A percentile compares a stretch with the other conserved stretches of the same genome.
These are phyloP conservation scores for Cutaneotrichosporon spelunceum DNA, from an alignment of 1,284 basidiomycete genomes.

Conservation along the genomic window DNA sequence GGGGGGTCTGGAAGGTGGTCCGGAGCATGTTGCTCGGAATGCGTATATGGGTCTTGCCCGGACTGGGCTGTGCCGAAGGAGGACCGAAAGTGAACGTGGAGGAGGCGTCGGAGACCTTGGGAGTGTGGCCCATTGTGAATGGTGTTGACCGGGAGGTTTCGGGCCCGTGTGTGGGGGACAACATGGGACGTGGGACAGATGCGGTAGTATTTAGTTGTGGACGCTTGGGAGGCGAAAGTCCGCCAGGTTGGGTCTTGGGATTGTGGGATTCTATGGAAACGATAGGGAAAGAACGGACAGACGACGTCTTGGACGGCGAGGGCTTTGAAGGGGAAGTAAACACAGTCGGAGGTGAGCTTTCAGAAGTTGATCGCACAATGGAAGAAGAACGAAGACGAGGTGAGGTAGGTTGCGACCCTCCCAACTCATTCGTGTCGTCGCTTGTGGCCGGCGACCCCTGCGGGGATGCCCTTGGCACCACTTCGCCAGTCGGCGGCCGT, in stretches of 20 bases:
- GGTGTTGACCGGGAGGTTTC: not conserved
- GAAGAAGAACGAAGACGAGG: not conserved
- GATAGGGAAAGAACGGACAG: not conserved
- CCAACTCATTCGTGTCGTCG: conserved; percentile 5
- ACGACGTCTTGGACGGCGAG: conserved; percentile 1
- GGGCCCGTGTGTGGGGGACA: not conserved
- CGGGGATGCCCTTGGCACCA: conserved; percentile 5
- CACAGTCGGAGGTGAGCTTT: not conserved
- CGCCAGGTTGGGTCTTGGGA: not conserved
- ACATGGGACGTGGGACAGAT: not conserved
- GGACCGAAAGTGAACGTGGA: conserved; percentile 8
- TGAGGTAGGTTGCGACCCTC: not conserved
- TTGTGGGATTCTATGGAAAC: not conserved
- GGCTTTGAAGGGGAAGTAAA: not conserved
- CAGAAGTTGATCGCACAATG: not conserved
- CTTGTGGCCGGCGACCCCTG: conserved; percentile 3
- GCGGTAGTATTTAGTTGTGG: not conserved
- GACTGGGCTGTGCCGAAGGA: not conserved
- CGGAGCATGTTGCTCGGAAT: not conserved
- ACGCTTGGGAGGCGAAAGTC: conserved; percentile 1
- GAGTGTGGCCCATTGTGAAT: not conserved
- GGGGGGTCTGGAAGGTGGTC: not conserved
- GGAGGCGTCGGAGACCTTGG: not conserved
- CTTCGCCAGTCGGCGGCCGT: conserved; percentile 2
- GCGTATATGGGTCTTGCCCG: not conserved